Conservation (phyloP, 2,329 filamentous ascomycete genomes). For the Sarocladiaceae sp. region DNA sequence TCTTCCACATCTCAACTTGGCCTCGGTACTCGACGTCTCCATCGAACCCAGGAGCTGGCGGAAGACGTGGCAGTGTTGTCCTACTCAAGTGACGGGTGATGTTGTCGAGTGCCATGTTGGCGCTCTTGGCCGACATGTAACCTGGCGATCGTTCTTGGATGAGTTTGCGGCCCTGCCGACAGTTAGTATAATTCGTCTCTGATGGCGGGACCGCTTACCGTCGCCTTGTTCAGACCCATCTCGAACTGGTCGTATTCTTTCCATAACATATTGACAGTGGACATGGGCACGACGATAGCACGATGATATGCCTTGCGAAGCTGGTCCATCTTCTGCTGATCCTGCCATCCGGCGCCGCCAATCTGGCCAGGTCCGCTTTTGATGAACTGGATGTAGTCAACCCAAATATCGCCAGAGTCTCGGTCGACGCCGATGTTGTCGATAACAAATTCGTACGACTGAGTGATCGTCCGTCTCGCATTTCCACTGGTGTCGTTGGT, state of each 20-base stretch:
- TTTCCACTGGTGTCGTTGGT: constrained; percentile 67
- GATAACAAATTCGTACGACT: constrained; percentile 89
- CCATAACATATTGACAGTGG: constrained; percentile 79
- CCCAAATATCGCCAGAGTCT: constrained; percentile 84
- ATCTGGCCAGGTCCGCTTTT: constrained; percentile 79
- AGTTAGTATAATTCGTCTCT: constrained; percentile 15
- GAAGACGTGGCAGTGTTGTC: constrained; percentile 71
- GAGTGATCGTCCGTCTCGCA: constrained; percentile 71
- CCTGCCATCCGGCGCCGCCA: constrained; percentile 86
- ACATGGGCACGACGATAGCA: constrained; percentile 80
- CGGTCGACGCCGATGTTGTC: constrained; percentile 86
- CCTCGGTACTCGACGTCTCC: constrained; percentile 77
- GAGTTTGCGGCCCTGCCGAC: constrained; percentile 76
- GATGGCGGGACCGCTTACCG: constrained; percentile 47
- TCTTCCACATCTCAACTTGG: constrained; percentile 85
- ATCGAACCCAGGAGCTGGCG: constrained; percentile 78
- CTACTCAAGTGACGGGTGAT: constrained; percentile 71
- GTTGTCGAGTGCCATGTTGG: constrained; percentile 85
- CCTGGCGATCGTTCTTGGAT: constrained; percentile 86
- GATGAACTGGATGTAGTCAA: constrained; percentile 91
- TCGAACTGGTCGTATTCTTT: constrained; percentile 98
- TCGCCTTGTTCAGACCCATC: constrained; percentile 86
- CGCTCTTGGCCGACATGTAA: constrained; percentile 94
- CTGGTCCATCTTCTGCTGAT: constrained; percentile 95
- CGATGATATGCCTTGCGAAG: constrained; percentile 88